Base-by-base conservation (phyloP, 345 rosid genomes). In the Eucalyptus melliodora region DNA sequence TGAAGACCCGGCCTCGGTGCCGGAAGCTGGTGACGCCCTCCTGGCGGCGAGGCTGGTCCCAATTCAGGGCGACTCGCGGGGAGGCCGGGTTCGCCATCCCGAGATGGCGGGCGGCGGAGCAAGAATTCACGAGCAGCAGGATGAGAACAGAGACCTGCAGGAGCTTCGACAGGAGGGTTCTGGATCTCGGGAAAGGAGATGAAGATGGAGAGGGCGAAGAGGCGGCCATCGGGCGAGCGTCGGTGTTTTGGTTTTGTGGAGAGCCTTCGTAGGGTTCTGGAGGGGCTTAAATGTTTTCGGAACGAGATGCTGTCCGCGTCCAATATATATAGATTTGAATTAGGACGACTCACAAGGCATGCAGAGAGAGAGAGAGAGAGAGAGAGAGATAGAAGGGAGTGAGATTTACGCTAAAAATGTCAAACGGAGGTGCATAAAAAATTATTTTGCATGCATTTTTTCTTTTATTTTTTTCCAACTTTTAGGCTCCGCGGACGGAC, bases 1-100 rank as follows among this genome's bases (percentile, higher is more conserved):
- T 94, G 94, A 95, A 95, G 86, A 93, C 85, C 91, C 87, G 92
- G 50, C 88, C 95, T 87, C 91, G 50, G 87, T 90, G 91, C 55
- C 55, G 53, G 89, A 95, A 95, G 53, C 95, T 85, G 14, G 92
- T 94, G 87, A 88, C 90, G 90, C 92, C 45, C 90, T 90, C 86
- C 31, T 13, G 60, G n/a, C 45, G 49, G 85, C 27, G 85, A 40
- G 47, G 47, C 1, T 4, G 8, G 47, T 77, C 85, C 85, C 5
- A 21, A 3, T 11, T 40, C 47, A 40, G 4, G 16, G 85, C 85
- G 47, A 77, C 13, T 6, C 16, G 85, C 2, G 85, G 42, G 27
- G 14, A 12, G 16, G 16, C 47, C 47, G 47, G 26, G 30, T 44
- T 4, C 47, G 16, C 30, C 47, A 40, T 40, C 30, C 85, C 47